Percentiles rank a stretch among this genome's conserved stretches.
Conservation (phyloP, 164 flowering plant genomes). For the Tinospora cordifolia region DNA sequence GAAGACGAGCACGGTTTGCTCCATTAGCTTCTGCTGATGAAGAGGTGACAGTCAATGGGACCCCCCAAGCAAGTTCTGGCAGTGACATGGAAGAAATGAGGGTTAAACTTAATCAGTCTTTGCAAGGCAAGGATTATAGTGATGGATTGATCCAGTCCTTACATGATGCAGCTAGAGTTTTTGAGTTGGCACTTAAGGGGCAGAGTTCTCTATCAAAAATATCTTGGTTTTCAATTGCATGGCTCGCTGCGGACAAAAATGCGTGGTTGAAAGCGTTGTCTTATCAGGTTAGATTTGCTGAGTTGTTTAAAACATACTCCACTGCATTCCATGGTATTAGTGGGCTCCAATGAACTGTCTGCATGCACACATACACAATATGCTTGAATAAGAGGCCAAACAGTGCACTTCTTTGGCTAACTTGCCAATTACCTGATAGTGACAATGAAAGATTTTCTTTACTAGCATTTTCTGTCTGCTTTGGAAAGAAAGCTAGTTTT, state of each 20-base stretch:
- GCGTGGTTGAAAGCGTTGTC: conserved; percentile 83
- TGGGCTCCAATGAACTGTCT: background rate
- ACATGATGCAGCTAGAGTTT: conserved; percentile 87
- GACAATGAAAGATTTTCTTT: no score
- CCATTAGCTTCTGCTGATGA: conserved; percentile 69
- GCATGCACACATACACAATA: no score
- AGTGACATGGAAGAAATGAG: conserved; percentile 59
- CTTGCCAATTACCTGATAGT: no score
- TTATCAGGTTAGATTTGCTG: conserved; percentile 59
- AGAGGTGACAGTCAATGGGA: conserved; percentile 72
- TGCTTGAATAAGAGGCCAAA: no score
- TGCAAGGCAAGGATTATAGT: conserved; percentile 50
- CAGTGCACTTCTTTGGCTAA: no score
- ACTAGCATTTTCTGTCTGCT: no score
- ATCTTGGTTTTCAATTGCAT: conserved; percentile 78
- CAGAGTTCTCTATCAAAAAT: conserved; percentile 35
- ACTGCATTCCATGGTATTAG: background rate
- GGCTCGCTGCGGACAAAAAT: conserved; percentile 84
- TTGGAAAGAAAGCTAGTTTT: no score
- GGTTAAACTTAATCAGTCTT: conserved; percentile 50
- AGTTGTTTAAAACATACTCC: background rate
- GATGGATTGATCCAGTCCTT: conserved; percentile 71
- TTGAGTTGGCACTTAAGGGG: conserved; percentile 79
- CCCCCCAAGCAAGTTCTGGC: conserved; percentile 43
- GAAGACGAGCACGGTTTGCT: conserved; percentile 24